Evolutionary conservation across 768 basidiomycete genomes (phyloP).

Genomic region (Pleurotus cornucopiae): DNA sequence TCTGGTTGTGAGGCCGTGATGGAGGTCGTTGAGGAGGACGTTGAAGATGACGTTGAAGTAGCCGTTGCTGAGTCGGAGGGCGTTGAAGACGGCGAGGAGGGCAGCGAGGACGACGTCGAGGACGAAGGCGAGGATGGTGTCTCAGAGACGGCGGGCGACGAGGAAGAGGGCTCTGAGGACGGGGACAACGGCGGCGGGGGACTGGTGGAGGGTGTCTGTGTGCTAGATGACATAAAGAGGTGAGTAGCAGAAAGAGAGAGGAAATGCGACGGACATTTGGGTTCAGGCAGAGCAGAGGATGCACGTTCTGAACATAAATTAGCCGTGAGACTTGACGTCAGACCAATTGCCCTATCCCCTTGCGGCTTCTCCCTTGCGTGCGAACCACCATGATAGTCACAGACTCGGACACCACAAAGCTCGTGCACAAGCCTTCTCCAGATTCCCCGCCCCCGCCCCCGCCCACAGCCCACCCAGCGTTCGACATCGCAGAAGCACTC

Average conservation of each 20-base stretch:
- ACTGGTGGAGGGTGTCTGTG: no score
- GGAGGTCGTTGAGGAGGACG: slow-evolving; percentile 44
- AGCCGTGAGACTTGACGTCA: slow-evolving; percentile 12
- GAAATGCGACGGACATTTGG: slow-evolving; percentile 8
- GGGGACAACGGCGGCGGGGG: slow-evolving; percentile 3
- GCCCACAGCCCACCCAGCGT: slow-evolving; percentile 4
- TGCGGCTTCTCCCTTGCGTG: no score
- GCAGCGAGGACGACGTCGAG: slow-evolving; percentile 16
- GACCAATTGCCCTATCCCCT: slow-evolving; percentile 38
- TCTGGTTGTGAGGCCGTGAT: slow-evolving; percentile 26
- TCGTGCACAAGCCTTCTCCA: background rate
- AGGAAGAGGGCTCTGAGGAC: slow-evolving; percentile 11
- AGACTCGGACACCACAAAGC: no score
- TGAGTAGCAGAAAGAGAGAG: slow-evolving; percentile 12
- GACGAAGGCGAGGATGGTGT: background rate
- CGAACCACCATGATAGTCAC: slow-evolving; percentile 34
- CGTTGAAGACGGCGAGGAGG: slow-evolving; percentile 32
- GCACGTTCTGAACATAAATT: slow-evolving; percentile 9
- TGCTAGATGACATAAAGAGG: background rate
- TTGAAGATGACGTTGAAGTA: slow-evolving; percentile 13
- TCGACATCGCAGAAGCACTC: slow-evolving; percentile 18
- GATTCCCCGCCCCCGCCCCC: background rate
- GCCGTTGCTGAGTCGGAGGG: slow-evolving; percentile 52
- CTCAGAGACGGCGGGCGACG: slow-evolving; percentile 7
- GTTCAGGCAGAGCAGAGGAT: slow-evolving; percentile 6